Evolutionary conservation across 1,284 basidiomycete genomes (phyloP), one percentile per base, ranked within the genome.

Genomic region (Cutaneotrichosporon daszewskae): DNA sequence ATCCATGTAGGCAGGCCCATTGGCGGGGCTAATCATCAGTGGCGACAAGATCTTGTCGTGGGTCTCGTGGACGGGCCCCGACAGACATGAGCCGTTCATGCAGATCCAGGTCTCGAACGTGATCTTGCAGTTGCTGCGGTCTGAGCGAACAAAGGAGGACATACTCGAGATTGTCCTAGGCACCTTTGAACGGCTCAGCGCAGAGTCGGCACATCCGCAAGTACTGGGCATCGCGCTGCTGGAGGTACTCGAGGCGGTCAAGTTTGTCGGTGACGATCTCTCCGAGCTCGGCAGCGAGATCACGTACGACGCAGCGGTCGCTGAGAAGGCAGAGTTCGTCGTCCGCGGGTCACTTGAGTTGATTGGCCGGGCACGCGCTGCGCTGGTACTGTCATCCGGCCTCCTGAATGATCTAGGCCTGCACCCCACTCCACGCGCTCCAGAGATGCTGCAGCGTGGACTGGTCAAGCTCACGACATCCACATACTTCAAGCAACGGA

Each of bases 401-500:
- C 44, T 54, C 35, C 47, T 63, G 20, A 28, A 53, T 33, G 31
- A 41, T 16, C 47, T 66, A 8, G 43, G 47, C 10, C 47, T 66
- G 7, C 62, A 62, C 32, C 66, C 66, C 4, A 49, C 43, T 16
- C 58, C 62, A 2, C 50, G 50, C 18, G 39, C 57, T 19, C 54
- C 60, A 4, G 39, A 49, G 24, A 32, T 43, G 2, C 33, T 64
- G 5, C 59, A 58, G 37, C 50, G 56, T n/a, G 51, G 49, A 9
- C 38, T 49, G 9, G 51, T 59, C 27, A 63, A 62, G 40, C 51
- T 58, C n/a, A 60, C 52, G 58, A 71, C 64, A 4, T 41, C 59
- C 11, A 46, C 60, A 19, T 73, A 71, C 71, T 98, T 94, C 77
- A 96, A 94, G 69, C 95, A 98, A 69, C 91, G 91, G 72, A 97